Evolutionary conservation across 139 green algal genomes (phyloP), one percentile per base, ranked within the genome.

Genomic region (Asterochloris sp.): DNA sequence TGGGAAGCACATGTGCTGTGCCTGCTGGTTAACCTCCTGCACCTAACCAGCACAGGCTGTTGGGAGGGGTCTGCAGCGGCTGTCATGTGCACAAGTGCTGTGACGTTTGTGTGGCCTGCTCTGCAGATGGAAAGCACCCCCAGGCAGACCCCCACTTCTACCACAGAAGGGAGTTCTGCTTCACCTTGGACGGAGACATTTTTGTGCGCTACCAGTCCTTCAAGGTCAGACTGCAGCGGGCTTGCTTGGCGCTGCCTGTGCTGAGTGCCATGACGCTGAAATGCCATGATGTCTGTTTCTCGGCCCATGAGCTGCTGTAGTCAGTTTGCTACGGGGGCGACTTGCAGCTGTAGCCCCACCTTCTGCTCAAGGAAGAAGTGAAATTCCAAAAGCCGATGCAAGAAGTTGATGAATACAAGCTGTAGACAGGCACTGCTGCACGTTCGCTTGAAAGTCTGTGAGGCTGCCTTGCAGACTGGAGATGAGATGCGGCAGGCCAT

Each of bases 191-290:
- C 23, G 93, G 93, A 0, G 97, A 99, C 83, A 97, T 99, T 69
- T 99, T 98, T 87, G 92, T 98, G 27, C 91, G 97, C n/a, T 99
- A 99, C 88, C 95, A 98, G 87, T 96, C 92, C 1, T 99, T 98
- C 92, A 95, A 97, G 90, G 94, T 96, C 76, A 75, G 75, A 14
- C 16, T 60, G 26, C 13, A 13, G 63, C 75, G 1, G 13, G 8
- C 27, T 29, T 12, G 23, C 19, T n/a, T 73, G 21, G 28, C 19
- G 54, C 26, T 27, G 66, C 26, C 21, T 60, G 29, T 76, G 71
- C 19, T 26, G 71, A 76, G 13, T 26, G 71, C 21, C 71, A 19
- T 1, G 38, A 54, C 38, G 38, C 38, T 54, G 38, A 2, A 54
- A 6, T 54, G 38, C 38, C 38, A 2, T 71, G 17, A 13, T 71